Conservation (phyloP, 169 alveolate species). For the Pseudocohnilembus persalinus region DNA sequence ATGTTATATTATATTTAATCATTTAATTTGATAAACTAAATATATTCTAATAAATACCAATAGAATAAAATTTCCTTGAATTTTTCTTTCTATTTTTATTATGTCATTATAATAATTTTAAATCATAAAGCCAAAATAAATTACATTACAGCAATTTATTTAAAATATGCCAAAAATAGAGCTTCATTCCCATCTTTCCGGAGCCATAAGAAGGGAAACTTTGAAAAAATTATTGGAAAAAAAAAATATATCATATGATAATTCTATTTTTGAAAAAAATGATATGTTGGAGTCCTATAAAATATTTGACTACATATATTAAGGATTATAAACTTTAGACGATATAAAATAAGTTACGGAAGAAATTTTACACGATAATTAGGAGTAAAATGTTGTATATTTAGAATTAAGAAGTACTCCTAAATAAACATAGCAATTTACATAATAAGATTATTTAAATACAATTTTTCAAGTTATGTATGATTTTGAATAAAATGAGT, state of each 20-base stretch:
- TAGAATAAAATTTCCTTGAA: no score
- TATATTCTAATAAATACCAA: no score
- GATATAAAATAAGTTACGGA: conserved; percentile 52
- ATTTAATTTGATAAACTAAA: no score
- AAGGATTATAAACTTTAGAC: conserved; percentile 47
- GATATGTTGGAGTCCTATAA: conserved; percentile 55
- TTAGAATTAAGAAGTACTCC: conserved; percentile 83
- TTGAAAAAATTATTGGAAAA: conserved; percentile 57
- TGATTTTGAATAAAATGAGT: conserved; percentile 37
- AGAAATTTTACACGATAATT: conserved; percentile 77
- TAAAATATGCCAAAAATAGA: conserved; percentile 57
- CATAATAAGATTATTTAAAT: conserved; percentile 60
- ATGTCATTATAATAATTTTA: no score
- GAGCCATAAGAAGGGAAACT: conserved; percentile 76
- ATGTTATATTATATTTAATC: no score
- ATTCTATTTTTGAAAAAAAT: conserved; percentile 49
- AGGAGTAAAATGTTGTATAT: conserved; percentile 59
- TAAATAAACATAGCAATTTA: conserved; percentile 50
- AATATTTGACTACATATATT: conserved; percentile 56
- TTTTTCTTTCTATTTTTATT: no score
- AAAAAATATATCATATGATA: conserved; percentile 48
- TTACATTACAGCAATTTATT: no score
- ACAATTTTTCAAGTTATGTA: conserved; percentile 55
- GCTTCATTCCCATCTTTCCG: conserved; percentile 80
- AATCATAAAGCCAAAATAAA: no score